Evolutionary conservation across 2,329 filamentous ascomycete species (phyloP).

Genomic region (Fusarium fujikuroi): DNA sequence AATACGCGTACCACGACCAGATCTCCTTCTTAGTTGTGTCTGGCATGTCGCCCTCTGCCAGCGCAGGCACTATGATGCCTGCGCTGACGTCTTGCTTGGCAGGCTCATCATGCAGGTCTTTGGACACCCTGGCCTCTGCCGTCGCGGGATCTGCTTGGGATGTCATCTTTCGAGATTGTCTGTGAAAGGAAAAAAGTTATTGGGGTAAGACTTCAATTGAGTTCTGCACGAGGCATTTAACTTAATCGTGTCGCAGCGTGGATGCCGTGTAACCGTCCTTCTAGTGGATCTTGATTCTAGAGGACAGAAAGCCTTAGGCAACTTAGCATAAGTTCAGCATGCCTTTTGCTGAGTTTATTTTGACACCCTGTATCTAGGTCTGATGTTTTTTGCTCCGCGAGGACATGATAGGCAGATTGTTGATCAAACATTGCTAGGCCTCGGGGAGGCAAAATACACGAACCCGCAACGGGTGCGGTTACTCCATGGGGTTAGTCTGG

Average conservation of each 20-base stretch:
- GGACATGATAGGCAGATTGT: slow-evolving; percentile 7
- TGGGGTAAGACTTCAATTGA: background rate
- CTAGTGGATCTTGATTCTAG: background rate
- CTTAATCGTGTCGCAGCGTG: background rate
- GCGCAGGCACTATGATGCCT: slow-evolving; percentile 20
- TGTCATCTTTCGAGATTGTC: background rate
- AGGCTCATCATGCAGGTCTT: slow-evolving; percentile 5
- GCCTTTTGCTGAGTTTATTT: background rate
- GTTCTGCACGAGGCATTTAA: slow-evolving; percentile 18
- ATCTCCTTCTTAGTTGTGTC: slow-evolving; percentile 37
- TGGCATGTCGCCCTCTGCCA: slow-evolving; percentile 27
- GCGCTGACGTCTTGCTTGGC: slow-evolving; percentile 4
- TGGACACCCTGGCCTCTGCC: background rate
- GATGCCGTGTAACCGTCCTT: slow-evolving; percentile 25
- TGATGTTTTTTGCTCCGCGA: background rate
- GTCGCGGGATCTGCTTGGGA: background rate
- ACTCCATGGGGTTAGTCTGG: slow-evolving; percentile 11
- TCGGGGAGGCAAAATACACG: background rate
- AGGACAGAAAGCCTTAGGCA: background rate
- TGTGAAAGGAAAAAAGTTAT: background rate
- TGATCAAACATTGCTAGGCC: slow-evolving; percentile 3
- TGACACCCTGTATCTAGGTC: background rate
- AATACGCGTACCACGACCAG: slow-evolving; percentile 58
- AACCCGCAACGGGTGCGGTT: background rate
- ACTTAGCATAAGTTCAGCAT: background rate